Evolutionary conservation across 768 basidiomycete species (phyloP), one percentile per base, ranked within the genome.

Genomic region (Hortiboletus campestris): DNA sequence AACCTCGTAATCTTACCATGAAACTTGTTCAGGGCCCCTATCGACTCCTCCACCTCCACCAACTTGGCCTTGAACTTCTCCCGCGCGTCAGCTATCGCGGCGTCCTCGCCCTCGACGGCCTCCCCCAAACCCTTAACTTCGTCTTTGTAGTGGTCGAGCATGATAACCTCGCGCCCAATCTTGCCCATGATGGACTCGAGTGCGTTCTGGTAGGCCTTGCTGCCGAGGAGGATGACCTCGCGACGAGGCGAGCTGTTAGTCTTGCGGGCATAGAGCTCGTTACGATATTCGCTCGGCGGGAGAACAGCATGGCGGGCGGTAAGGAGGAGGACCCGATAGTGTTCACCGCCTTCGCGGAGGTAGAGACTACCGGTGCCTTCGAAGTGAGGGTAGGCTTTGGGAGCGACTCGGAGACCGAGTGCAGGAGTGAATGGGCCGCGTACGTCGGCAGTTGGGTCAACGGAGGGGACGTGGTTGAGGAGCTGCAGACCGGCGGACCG

Each of bases 331-430:
- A 31, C 28, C 19, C 39, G 49, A 7, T 49, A 5, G 34, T 32
- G n/a, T 2, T 28, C 25, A 0, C 14, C 17, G 42, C 47, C n/a
- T 17, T 43, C 19, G 9, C 47, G 41, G 41, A 55, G 4, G 28
- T 43, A 55, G 19, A 55, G 16, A 10, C 29, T 47, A 13, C 53
- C 53, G 0, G 53, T 55, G 32, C 46, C 53, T 22, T 55, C 41
- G 11, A n/a, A 49, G 34, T 55, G 13, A 13, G 53, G 35, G 14
- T 2, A 6, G 2, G 22, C 25, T 6, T 20, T 43, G 8, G 53
- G 53, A 10, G 53, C 40, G 17, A 54, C 48, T 4, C 11, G 14
- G n/a, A 55, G 17, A 12, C 47, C 53, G 14, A 55, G 53, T 10
- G 41, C 29, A 13, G 46, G 46, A 19, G 53, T 55, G 28, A 55